Percentiles rank a stretch among this genome's conserved stretches.
Conservation (phyloP, 352 stramenopile genomes). For the Phytophthora lateralis region DNA sequence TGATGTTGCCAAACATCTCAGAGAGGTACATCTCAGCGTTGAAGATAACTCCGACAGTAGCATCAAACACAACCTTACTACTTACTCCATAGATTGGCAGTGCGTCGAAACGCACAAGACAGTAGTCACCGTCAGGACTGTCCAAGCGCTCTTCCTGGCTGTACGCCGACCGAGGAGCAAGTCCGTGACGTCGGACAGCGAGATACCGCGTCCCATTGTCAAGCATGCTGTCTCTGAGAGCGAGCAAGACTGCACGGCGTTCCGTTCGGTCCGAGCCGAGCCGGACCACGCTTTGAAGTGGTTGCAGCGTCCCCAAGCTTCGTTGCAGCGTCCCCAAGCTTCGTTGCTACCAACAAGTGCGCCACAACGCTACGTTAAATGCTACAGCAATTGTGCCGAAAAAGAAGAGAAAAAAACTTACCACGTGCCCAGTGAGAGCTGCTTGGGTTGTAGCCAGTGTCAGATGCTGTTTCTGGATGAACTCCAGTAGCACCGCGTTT, state of each 20-base stretch:
- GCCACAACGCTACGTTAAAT: not conserved
- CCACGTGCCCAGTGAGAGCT: conserved; percentile 2
- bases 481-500: conserved; percentile 20
- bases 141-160: conserved; percentile 44
- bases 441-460: conserved; percentile 19
- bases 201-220: conserved; percentile 29
- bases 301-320: conserved; percentile 12
- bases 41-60: conserved; percentile 36
- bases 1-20: conserved; percentile 45
- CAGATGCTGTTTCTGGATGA: conserved; percentile 28
- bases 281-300: conserved; percentile 18
- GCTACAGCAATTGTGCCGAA: not conserved
- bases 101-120: conserved; percentile 42
- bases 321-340: conserved; percentile 19
- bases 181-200: conserved; percentile 15
- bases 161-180: conserved; percentile 23
- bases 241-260: conserved; percentile 27
- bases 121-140: conserved; percentile 34
- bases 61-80: conserved; percentile 41
- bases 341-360: conserved; percentile 12
- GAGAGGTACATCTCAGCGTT: conserved; percentile 65
- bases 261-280: conserved; percentile 24
- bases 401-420: conserved; percentile 1
- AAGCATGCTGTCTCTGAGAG: conserved; percentile 31
- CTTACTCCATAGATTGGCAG: conserved; percentile 23